Evolutionary conservation across 805 yeast species (phyloP), one percentile per base, ranked within the genome.

Genomic region (Wickerhamiella bombiphila): DNA sequence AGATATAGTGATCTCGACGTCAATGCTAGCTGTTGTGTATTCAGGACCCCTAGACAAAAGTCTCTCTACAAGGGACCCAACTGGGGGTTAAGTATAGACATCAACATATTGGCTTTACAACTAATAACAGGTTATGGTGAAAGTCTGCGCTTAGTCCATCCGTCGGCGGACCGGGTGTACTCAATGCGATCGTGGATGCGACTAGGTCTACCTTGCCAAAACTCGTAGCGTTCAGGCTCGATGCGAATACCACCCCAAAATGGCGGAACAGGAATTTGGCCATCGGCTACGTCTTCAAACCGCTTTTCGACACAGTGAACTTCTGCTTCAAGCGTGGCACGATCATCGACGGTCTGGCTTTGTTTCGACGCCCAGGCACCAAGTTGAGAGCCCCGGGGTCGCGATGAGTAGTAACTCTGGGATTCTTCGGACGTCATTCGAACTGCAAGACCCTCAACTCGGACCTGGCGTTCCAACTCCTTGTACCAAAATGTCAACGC

Each of bases 301-400:
- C 67, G 60, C 40, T 66, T 74, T 39, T 66, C 75, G 42, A 61
- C 67, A 20, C 63, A 54, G 8, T 57, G 53, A 36, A 72, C 72
- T 13, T 66, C 50, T 0, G 54, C 51, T 26, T 85, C 80, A 42
- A 88, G 69, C 48, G 72, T 80, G 13, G 70, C 70, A 45, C 95
- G 66, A 31, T 63, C 57, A 11, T 54, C 50, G 26, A 86, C 65
- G 2, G 64, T 66, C 38, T 69, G 65, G 24, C 86, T 73, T 64
- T 91, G 98, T 3, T 93, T 93, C 21, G 93, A 77, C 0, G 96
- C 80, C 94, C 95, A 86, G 0, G 98, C 98, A 22, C 98, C 97
- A 43, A 91, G 74, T 54, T 80, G 76, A 22, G 94, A 80, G 5
- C 93, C 96, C 41, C 94, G 67, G 28, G 98, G 98, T 54, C 98